Base-by-base conservation (phyloP, 139 green algal species). In the Diplosphaera chodatii region DNA sequence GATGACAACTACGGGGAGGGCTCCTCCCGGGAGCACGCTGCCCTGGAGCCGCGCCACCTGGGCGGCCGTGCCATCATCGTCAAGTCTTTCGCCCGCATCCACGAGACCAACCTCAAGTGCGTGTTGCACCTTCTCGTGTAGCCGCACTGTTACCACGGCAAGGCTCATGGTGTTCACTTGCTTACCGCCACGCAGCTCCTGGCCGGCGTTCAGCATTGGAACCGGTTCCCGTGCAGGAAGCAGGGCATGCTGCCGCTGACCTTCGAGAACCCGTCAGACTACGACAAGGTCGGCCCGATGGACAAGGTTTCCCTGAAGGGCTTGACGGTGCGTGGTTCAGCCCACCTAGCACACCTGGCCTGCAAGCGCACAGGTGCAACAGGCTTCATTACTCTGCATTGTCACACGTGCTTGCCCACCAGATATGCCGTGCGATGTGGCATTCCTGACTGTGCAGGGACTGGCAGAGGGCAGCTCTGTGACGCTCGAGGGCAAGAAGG, bases 1-100 rank as follows among this genome's bases (percentile, higher is more conserved):
- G 91, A 97, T 66, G 91, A 97, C 80, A 96, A 97, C 88, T 97
- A 96, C 65, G 90, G 89, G 25, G 92, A 97, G 86, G 92, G 92
- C 68, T 90, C 78, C 67, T 89, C 77, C 64, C 88, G 93, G 59
- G 93, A 98, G 82, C 93, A 98, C 80, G 93, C 93, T 28, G 93
- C 93, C 0, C 90, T 98, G 71, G 93, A 98, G 89, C 93, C 93
- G 18, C 83, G 93, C 75, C 92, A 98, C 85, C 82, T 98, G 71
- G 92, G 92, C 70, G 92, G 85, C 37, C 75, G 83, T 37, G 92
- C 92, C 28, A 86, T 98, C 64, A 87, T 98, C 27, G 91, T 97
- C 67, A 96, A 96, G 86, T 92, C 82, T 1, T 98, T 98, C 79
- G 93, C 93, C 4, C 91, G 93, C 78, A 98, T 98, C 77, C 93